A percentile compares a stretch with the other conserved stretches of the same genome.
Conservation (phyloP, 169 alveolate genomes). For the Eimeria necatrix region DNA sequence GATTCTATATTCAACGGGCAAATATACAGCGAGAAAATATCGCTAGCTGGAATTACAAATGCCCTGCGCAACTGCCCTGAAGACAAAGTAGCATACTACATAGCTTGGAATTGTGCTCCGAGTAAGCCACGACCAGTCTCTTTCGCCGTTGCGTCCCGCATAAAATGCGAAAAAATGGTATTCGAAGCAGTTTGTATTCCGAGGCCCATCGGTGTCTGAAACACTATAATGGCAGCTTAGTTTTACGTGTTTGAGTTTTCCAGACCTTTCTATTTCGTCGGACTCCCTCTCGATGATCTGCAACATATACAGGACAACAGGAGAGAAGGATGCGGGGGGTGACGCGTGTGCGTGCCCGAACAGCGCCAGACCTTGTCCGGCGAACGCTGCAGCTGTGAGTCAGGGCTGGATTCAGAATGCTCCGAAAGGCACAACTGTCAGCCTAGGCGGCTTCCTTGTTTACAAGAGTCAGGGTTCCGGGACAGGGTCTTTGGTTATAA, state of each 20-base stretch:
- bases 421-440: slow-evolving; percentile 2
- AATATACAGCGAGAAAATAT: not conserved
- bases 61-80: slow-evolving; percentile 1
- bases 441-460: slow-evolving; percentile 20
- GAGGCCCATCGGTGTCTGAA: not conserved
- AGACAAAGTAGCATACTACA: not conserved
- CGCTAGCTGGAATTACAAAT: not conserved
- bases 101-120: slow-evolving; percentile 34
- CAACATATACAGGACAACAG: not conserved
- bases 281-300: not conserved
- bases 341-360: slow-evolving; percentile 60
- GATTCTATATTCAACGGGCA: not conserved
- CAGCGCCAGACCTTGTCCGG: slow-evolving; percentile 24
- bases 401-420: not conserved
- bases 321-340: not conserved
- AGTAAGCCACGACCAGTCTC: not conserved
- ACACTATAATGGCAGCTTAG: not conserved
- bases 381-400: slow-evolving; percentile 44
- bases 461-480: slow-evolving; percentile 49
- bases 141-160: too few species aligned
- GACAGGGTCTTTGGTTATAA: not conserved
- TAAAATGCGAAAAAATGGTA: too few species aligned
- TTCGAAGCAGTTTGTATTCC: too few species aligned
- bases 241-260: not conserved
- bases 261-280: not conserved